Percentiles rank a stretch among this genome's conserved stretches.
phyloP scores from a whole-genome alignment of 257 asterid genomes.

The Solanum dulcamara region DNA sequence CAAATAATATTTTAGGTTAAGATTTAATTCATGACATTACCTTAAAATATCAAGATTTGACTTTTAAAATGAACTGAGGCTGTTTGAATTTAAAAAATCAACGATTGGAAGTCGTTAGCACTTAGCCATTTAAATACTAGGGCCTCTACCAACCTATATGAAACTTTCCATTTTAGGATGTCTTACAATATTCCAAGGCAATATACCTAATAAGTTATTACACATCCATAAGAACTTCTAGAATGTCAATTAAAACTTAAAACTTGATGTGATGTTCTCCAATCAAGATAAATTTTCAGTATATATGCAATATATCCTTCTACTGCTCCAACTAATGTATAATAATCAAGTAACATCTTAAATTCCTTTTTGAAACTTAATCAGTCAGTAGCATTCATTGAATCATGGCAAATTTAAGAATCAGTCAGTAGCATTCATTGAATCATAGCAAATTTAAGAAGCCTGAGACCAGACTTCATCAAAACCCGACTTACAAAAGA shows the following conservation, averaged over 20 bases:
- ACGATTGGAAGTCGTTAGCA: not conserved
- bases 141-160: not conserved
- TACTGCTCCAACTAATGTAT: not conserved
- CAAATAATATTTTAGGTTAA: not conserved
- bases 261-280: not conserved
- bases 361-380: not conserved
- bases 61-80: not conserved
- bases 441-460: not conserved
- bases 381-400: not conserved
- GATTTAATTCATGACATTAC: not conserved
- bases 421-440: not conserved
- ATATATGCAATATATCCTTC: not conserved
- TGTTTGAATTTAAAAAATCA: not conserved
- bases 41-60: not conserved
- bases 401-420: not conserved
- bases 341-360: not conserved
- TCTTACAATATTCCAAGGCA: not conserved
- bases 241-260: not conserved
- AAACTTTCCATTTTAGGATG: not conserved
- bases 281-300: not conserved
- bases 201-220: not conserved
- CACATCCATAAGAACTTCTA: not conserved
- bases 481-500: not conserved
- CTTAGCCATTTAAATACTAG: not conserved
- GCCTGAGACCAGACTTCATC: not conserved